Base-by-base conservation (phyloP, 2,329 filamentous ascomycete genomes). In the Hypoxylon sp. region DNA sequence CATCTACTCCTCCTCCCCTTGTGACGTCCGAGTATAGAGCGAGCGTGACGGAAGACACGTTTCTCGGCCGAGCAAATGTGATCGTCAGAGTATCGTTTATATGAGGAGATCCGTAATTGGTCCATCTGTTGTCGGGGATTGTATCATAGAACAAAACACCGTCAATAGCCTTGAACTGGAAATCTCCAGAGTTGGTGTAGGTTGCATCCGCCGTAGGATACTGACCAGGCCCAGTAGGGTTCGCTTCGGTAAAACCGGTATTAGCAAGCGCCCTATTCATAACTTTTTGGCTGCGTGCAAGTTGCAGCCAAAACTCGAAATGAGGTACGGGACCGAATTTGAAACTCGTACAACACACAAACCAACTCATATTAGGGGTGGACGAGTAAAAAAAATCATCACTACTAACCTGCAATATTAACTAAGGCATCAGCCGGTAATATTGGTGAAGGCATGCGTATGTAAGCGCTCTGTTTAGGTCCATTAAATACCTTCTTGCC, bases 111-210 rank as follows among this genome's bases (percentile, higher is more conserved):
- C 72, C 51, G 60, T 78, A 77, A 51, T 79, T 77, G 2, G 78
- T 79, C 78, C 78, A 79, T 8, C 78, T 71, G 72, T 82, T 79
- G 64, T 80, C 66, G 12, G 78, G 80, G 0, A 77, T 73, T 2
- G 69, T 64, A 60, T 80, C 79, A 59, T 81, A 75, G 69, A 76
- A 82, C 9, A 82, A 61, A 24, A 80, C 77, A 8, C 80, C 80
- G 59, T 82, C 80, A 60, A 80, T 82, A 18, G 77, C 76, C 54
- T 80, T 77, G 70, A 75, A 80, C 5, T 73, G 70, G 42, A 72
- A 70, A 65, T 79, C 79, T 8, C 71, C 70, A 4, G 64, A 18
- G 53, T 76, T 77, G 28, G 75, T 77, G 65, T 75, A 80, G 5
- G 78, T 77, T 46, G 76, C 77, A n/a, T 74, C 73, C 14, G 76